A percentile compares a stretch with the other conserved stretches of the same genome.
phyloP scores from a whole-genome alignment of 2,329 filamentous ascomycete species.

The Ceratocystis colombiana region DNA sequence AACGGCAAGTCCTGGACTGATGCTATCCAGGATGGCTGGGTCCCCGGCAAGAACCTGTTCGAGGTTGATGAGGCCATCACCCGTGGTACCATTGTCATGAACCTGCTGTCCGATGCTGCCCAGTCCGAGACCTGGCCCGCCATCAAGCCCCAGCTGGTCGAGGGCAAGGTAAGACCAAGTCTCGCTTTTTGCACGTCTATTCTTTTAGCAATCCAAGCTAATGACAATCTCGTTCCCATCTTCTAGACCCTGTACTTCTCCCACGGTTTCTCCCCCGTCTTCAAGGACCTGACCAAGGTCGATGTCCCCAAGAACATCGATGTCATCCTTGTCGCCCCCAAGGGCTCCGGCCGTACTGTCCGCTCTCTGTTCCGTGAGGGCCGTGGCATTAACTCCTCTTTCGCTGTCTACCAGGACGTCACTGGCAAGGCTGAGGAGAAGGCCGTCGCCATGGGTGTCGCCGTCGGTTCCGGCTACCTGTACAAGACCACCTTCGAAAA shows the following conservation, averaged over 20 bases:
- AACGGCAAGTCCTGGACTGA: constrained; percentile 98
- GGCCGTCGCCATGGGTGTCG: constrained; percentile 91
- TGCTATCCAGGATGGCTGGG: constrained; percentile 92
- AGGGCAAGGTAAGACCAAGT: constrained; percentile 71
- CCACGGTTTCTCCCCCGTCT: constrained; percentile 99
- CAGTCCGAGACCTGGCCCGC: constrained; percentile 98
- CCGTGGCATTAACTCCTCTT: constrained; percentile 98
- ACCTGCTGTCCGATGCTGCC: constrained; percentile 93
- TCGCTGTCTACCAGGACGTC: constrained; percentile 97
- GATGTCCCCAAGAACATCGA: constrained; percentile 92
- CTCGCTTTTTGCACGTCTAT: neutral
- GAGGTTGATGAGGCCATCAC: constrained; percentile 93
- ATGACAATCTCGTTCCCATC: neutral
- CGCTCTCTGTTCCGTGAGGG: constrained; percentile 98
- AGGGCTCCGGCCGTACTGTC: constrained; percentile 97
- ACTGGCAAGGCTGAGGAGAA: constrained; percentile 97
- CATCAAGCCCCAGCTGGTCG: constrained; percentile 95
- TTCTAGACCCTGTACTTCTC: constrained; percentile 96
- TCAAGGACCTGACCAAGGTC: constrained; percentile 99
- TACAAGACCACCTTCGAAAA: constrained; percentile 99
- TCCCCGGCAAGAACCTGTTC: constrained; percentile 97
- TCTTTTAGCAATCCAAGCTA: neutral
- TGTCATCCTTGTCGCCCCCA: constrained; percentile 98
- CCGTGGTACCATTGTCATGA: constrained; percentile 95
- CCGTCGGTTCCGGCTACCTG: constrained; percentile 94